These are phyloP conservation scores for Linum trigynum DNA, from an alignment of 345 rosid genomes.

Conservation along the genomic window DNA sequence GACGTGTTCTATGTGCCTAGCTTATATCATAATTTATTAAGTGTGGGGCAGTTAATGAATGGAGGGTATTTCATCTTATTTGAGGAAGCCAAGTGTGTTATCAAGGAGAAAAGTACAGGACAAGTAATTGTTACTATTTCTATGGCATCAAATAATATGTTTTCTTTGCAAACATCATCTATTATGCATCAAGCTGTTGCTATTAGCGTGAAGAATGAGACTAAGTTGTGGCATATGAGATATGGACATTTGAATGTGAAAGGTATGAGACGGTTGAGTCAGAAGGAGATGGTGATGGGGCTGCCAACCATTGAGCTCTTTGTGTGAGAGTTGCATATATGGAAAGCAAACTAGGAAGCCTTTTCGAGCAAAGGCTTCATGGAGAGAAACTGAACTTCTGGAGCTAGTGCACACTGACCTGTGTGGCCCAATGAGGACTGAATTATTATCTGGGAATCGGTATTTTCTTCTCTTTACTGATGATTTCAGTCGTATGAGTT, in stretches of 20 bases:
- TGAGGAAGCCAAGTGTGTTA: not conserved
- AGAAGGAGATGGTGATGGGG: not conserved
- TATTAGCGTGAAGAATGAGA: not conserved
- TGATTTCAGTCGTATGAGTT: not conserved
- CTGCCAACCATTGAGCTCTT: not conserved
- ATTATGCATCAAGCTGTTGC: not conserved
- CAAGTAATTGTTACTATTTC: too few species aligned
- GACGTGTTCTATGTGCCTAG: not conserved
- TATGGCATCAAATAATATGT: not conserved
- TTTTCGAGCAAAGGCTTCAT: not conserved
- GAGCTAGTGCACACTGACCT: not conserved
- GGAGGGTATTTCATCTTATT: not conserved
- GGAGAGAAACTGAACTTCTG: not conserved
- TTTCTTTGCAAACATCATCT: not conserved
- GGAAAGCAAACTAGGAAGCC: not conserved
- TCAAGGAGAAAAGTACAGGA: too few species aligned
- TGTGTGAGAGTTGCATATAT: not conserved
- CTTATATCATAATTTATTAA: not conserved
- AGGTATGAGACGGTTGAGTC: not conserved
- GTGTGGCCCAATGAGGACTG: not conserved
- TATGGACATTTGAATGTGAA: not conserved
- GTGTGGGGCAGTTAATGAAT: not conserved
- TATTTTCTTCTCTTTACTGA: not conserved
- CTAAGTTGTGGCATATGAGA: not conserved
- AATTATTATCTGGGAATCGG: not conserved